Evolutionary conservation across 2,329 filamentous ascomycete species (phyloP).

Genomic region (Metarhizium guizhouense): DNA sequence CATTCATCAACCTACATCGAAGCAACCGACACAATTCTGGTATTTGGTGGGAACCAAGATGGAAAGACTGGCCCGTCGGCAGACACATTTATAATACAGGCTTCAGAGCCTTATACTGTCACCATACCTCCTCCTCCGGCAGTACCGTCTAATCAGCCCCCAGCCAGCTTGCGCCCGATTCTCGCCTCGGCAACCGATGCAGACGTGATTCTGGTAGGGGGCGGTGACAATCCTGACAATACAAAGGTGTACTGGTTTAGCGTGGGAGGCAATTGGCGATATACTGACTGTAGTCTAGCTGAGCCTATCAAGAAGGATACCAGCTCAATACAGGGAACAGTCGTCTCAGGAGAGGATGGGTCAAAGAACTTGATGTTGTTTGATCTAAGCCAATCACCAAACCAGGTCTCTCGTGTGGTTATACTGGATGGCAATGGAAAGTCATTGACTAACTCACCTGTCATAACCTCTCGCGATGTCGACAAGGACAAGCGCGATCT

Average conservation of each 20-base stretch:
- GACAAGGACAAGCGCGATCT: conserved; percentile 29
- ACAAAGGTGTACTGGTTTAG: conserved; percentile 66
- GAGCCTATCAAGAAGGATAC: conserved; percentile 50
- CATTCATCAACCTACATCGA: conserved; percentile 72
- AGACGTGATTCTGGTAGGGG: conserved; percentile 67
- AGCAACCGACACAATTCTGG: conserved; percentile 59
- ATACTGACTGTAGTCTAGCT: conserved; percentile 56
- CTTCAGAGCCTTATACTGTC: conserved; percentile 55
- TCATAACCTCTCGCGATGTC: conserved; percentile 23
- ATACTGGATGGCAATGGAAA: conserved; percentile 53
- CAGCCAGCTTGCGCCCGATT: conserved; percentile 47
- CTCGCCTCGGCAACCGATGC: conserved; percentile 66
- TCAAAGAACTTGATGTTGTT: conserved; percentile 75
- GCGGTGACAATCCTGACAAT: conserved; percentile 40
- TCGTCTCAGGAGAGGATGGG: conserved; percentile 65
- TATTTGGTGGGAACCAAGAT: conserved; percentile 70
- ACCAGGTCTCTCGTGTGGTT: conserved; percentile 61
- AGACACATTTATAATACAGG: conserved; percentile 66
- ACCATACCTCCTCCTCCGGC: conserved; percentile 43
- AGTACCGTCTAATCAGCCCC: conserved; percentile 44
- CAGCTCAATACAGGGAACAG: conserved; percentile 46
- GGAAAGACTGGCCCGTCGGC: conserved; percentile 50
- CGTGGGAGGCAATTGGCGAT: conserved; percentile 51
- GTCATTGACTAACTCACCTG: conserved; percentile 36
- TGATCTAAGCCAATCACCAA: conserved; percentile 65